Conservation (phyloP, 2,329 filamentous ascomycete species). For the Grosmannia penicillata region DNA sequence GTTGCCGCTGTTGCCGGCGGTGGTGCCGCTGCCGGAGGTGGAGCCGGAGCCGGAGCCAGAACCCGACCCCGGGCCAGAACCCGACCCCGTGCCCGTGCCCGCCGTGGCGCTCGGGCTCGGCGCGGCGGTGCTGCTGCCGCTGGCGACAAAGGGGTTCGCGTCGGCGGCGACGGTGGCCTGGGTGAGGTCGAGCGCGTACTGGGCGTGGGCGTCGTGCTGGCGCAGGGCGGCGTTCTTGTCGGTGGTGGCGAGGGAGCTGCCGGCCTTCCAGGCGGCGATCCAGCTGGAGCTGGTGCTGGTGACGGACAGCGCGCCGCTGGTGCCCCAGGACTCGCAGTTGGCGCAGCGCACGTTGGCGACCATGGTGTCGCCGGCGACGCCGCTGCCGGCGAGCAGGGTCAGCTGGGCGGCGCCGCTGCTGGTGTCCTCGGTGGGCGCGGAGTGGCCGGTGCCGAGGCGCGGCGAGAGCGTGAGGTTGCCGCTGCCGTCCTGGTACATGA, state of each 20-base stretch:
- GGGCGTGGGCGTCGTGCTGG: slow-evolving; percentile 28
- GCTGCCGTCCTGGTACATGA: slow-evolving; percentile 43
- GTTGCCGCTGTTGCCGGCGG: slow-evolving; percentile 5
- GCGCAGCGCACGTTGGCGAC: slow-evolving; percentile 43
- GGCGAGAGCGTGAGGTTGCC: slow-evolving; percentile 49
- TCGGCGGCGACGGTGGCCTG: slow-evolving; percentile 30
- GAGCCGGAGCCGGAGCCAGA: no score
- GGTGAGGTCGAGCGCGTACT: slow-evolving; percentile 33
- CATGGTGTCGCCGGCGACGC: slow-evolving; percentile 35
- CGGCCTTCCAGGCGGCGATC: slow-evolving; percentile 40
- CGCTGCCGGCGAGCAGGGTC: slow-evolving; percentile 43
- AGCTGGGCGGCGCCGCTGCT: slow-evolving; percentile 24
- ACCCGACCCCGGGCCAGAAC: no score
- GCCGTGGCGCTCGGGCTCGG: no score
- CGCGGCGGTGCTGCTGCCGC: slow-evolving; percentile 3
- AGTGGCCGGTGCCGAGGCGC: slow-evolving; percentile 31
- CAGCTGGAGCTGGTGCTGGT: slow-evolving; percentile 25
- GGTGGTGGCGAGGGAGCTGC: slow-evolving; percentile 28
- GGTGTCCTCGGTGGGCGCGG: slow-evolving; percentile 30
- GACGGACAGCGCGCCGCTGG: slow-evolving; percentile 26
- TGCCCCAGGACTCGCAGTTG: slow-evolving; percentile 35
- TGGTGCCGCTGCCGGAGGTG: slow-evolving; percentile 9
- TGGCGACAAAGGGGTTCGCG: slow-evolving; percentile 33
- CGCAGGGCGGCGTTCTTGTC: slow-evolving; percentile 23
- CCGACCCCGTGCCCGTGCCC: no score